phyloP scores from a whole-genome alignment of 345 rosid species.

The Arabis alpina region DNA sequence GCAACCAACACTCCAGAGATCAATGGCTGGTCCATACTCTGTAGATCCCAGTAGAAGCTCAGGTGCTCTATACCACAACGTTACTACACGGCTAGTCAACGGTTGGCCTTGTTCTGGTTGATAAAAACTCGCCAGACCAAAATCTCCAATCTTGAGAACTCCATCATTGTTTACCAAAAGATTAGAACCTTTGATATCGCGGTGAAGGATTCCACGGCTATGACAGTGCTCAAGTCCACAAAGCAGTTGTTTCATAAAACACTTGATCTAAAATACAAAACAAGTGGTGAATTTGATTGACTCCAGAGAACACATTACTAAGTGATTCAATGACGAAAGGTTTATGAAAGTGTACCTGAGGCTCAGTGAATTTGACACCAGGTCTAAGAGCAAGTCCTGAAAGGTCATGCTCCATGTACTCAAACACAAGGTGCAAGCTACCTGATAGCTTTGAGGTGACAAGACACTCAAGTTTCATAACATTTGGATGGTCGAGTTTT shows the following conservation, averaged over 20 bases:
- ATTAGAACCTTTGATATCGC: conserved; percentile 95
- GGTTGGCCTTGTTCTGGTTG: conserved; percentile 61
- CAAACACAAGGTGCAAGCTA: conserved; percentile 83
- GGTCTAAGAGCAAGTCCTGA: conserved; percentile 81
- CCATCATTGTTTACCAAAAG: conserved; percentile 73
- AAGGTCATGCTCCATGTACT: conserved; percentile 96
- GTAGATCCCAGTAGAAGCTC: conserved; percentile 97
- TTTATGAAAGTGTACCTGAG: conserved; percentile 52
- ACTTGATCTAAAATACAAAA: conserved; percentile 60
- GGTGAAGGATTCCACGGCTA: conserved; percentile 75
- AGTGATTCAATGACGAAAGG: background rate
- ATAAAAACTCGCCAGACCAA: conserved; percentile 74
- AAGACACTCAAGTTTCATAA: conserved; percentile 82
- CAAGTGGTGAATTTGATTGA: conserved; percentile 1
- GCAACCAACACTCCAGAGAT: conserved; percentile 94
- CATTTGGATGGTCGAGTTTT: conserved; percentile 82
- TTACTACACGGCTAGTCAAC: conserved; percentile 88
- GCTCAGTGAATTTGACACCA: conserved; percentile 76
- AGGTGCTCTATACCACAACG: conserved; percentile 97
- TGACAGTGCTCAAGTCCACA: conserved; percentile 92
- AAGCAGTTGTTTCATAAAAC: conserved; percentile 76
- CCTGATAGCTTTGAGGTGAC: conserved; percentile 81
- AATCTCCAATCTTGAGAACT: conserved; percentile 89
- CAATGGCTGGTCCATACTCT: conserved; percentile 76
- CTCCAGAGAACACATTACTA: too few relatives aligned